These are phyloP conservation scores for Plenodomus biglobosus DNA, from an alignment of 2,329 filamentous ascomycete genomes.

Conservation along the genomic window DNA sequence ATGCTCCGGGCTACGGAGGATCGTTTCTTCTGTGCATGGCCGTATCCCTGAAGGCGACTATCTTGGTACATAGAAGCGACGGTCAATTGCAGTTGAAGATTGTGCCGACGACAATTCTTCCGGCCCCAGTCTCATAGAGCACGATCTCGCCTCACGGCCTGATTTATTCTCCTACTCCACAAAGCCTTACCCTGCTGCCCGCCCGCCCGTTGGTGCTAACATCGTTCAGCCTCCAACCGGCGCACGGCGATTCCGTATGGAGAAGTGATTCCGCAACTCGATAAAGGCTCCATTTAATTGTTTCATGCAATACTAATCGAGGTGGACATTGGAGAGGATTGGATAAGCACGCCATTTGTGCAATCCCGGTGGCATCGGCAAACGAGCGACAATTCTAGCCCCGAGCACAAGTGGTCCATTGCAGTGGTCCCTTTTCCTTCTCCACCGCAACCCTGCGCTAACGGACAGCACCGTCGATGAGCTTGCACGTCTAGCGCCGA, in stretches of 20 bases:
- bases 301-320: not conserved
- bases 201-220: slow-evolving; percentile 6
- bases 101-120: slow-evolving; percentile 22
- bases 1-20: not conserved
- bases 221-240: slow-evolving; percentile 3
- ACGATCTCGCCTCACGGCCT: slow-evolving; percentile 15
- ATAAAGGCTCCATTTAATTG: not conserved
- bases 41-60: slow-evolving; percentile 4
- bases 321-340: not conserved
- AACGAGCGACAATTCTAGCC: not conserved
- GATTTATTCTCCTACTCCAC: slow-evolving; percentile 9
- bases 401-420: slow-evolving; percentile 1
- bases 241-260: slow-evolving; percentile 16
- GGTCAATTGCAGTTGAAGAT: slow-evolving; percentile 3
- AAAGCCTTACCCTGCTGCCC: not conserved
- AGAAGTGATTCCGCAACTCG: slow-evolving; percentile 13
- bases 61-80: not conserved
- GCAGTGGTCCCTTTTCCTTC: slow-evolving; percentile 1
- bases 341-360: slow-evolving; percentile 2
- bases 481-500: slow-evolving; percentile 5
- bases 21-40: too few relatives aligned
- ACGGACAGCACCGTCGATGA: slow-evolving; percentile 8
- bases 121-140: slow-evolving; percentile 11
- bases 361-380: slow-evolving; percentile 11
- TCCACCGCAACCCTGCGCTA: slow-evolving; percentile 7